phyloP scores from a whole-genome alignment of 306 rosid species.

The Corylus heterophylla region DNA sequence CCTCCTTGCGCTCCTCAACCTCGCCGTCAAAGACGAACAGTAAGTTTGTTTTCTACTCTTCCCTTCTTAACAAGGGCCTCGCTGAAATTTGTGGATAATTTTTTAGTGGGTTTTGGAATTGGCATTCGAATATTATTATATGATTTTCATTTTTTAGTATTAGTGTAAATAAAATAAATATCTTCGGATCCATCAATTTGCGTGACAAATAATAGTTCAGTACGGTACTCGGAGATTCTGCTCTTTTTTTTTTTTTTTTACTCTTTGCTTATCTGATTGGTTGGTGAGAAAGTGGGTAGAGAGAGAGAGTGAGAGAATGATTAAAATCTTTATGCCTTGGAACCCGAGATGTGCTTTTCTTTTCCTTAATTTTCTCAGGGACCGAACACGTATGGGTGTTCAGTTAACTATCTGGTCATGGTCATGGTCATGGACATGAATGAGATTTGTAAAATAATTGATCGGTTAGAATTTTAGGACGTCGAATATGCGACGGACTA shows the following conservation, averaged over 20 bases:
- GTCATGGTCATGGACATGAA: neutral
- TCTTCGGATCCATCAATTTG: constrained; percentile 29
- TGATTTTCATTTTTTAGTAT: neutral
- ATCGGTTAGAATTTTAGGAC: neutral
- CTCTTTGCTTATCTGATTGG: constrained; percentile 17
- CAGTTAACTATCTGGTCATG: neutral
- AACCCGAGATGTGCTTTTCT: neutral
- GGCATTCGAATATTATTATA: constrained; percentile 2
- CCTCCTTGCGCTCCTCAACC: constrained; percentile 90
- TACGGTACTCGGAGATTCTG: constrained; percentile 27
- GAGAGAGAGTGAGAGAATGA: neutral
- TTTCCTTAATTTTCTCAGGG: neutral
- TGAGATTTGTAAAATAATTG: neutral
- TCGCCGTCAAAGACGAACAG: constrained; percentile 96
- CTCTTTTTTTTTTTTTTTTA: neutral
- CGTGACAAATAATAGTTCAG: neutral
- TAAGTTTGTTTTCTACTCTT: constrained; percentile 24
- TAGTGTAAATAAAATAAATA: neutral
- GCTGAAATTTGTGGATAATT: neutral
- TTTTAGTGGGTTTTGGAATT: constrained; percentile 6
- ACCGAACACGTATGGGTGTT: neutral
- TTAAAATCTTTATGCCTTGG: neutral
- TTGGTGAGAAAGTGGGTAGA: constrained; percentile 11
- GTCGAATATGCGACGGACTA: neutral
- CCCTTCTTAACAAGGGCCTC: neutral